Conservation (phyloP, 768 basidiomycete genomes). For the Collybiopsis luxurians region DNA sequence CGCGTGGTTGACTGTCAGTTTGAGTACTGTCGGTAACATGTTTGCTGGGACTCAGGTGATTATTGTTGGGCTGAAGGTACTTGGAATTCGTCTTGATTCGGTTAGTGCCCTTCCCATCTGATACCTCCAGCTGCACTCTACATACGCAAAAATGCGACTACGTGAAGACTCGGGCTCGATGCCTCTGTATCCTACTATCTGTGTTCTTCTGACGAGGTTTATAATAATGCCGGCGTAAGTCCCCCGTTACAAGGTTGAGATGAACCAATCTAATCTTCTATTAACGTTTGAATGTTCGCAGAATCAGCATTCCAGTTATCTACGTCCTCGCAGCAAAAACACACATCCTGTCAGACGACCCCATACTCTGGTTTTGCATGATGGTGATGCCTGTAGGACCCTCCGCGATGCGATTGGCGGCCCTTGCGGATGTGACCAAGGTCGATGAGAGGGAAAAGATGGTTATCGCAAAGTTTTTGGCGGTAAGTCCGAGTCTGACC, state of each 20-base stretch:
- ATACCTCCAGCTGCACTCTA: background rate
- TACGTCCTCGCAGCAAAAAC: slow-evolving; percentile 1
- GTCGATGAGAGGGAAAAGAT: slow-evolving; percentile 1
- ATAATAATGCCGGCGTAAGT: background rate
- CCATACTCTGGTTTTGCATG: slow-evolving; percentile 1
- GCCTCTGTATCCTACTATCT: background rate
- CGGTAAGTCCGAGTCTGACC: background rate
- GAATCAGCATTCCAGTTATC: slow-evolving; percentile 3
- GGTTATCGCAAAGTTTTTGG: slow-evolving; percentile 4
- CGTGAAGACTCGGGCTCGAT: background rate
- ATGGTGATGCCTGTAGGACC: slow-evolving; percentile 8
- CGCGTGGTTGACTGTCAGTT: slow-evolving; percentile 7
- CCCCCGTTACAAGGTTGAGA: background rate
- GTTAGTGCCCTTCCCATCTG: background rate
- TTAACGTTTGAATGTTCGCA: background rate
- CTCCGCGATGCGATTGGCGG: background rate
- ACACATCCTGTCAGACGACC: background rate
- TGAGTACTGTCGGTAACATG: slow-evolving; percentile 2
- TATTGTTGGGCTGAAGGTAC: background rate
- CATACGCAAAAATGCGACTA: background rate
- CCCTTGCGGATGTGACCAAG: background rate
- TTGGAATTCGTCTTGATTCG: background rate
- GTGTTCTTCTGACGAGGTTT: slow-evolving; percentile 1
- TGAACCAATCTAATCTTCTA: too few species aligned
- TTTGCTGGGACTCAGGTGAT: slow-evolving; percentile 4